Evolutionary conservation across 75 land plant species (phyloP).

Genomic region (Pinus albicaulis): DNA sequence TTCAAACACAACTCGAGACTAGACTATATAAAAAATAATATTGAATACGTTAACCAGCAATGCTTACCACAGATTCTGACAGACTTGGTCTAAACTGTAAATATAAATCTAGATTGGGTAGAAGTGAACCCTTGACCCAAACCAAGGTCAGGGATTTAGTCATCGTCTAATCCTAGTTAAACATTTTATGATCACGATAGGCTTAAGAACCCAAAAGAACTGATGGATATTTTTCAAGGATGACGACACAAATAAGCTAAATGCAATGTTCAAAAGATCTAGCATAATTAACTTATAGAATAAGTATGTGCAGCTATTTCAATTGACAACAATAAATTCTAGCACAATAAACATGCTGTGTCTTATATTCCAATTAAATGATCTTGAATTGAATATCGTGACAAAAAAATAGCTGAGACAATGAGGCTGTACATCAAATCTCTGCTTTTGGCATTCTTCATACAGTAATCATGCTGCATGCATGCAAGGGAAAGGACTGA

Average conservation of each 20-base stretch:
- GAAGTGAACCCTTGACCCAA: not conserved
- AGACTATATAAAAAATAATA: not conserved
- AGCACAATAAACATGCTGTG: not conserved
- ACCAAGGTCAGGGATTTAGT: not conserved
- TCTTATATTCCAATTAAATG: not conserved
- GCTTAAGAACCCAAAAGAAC: not conserved
- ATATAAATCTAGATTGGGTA: not conserved
- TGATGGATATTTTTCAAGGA: not conserved
- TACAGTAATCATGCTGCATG: not conserved
- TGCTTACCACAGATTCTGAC: not conserved
- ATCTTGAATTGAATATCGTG: not conserved
- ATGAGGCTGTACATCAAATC: not conserved
- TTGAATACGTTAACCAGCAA: not conserved
- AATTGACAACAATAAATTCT: not conserved
- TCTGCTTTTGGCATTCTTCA: constrained; percentile 4
- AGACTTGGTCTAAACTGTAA: not conserved
- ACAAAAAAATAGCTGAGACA: constrained; percentile 3
- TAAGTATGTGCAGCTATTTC: not conserved
- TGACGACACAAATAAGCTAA: not conserved
- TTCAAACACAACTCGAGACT: not conserved
- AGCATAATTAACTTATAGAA: not conserved
- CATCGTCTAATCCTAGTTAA: not conserved
- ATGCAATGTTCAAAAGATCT: not conserved
- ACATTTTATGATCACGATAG: not conserved
- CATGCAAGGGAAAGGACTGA: not conserved